A percentile compares a stretch with the other conserved stretches of the same genome.
phyloP scores from a whole-genome alignment of 2,329 filamentous ascomycete species.

The Periconia digitata region DNA sequence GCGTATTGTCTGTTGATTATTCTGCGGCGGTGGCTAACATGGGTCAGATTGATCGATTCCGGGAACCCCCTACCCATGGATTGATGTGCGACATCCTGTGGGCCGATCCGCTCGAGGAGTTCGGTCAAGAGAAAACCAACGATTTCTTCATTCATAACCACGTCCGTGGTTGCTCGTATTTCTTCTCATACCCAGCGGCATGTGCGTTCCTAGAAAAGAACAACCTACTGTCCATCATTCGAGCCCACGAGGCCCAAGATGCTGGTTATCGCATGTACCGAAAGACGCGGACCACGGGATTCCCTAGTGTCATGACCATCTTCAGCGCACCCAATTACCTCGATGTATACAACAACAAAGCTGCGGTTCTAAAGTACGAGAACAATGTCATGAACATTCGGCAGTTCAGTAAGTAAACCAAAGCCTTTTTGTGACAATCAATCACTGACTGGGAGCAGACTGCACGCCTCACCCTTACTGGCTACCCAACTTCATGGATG shows the following conservation, averaged over 20 bases:
- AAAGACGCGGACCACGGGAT: conserved; percentile 96
- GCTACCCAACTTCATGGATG: conserved; percentile 99
- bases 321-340: conserved; percentile 99
- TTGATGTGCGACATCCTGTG: conserved; percentile 99
- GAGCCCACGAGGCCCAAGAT: conserved; percentile 97
- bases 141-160: conserved; percentile 99
- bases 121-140: conserved; percentile 96
- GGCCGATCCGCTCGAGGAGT: conserved; percentile 97
- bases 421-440: not conserved
- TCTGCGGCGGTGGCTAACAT: conserved; percentile 19
- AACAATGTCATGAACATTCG: conserved; percentile 99
- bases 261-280: conserved; percentile 99
- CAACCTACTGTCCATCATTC: conserved; percentile 94
- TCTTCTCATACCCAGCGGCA: conserved; percentile 97
- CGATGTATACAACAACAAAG: conserved; percentile 99
- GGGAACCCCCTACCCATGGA: conserved; percentile 94
- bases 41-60: conserved; percentile 87
- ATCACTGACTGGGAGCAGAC: conserved; percentile 48
- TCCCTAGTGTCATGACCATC: conserved; percentile 99
- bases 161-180: conserved; percentile 97
- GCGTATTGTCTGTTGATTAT: conserved; percentile 36
- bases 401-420: conserved; percentile 69
- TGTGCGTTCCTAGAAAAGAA: conserved; percentile 99
- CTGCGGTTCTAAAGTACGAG: conserved; percentile 97
- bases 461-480: conserved; percentile 99